These are phyloP conservation scores for Leccinum griseonigrum DNA, from an alignment of 1,284 basidiomycete genomes.

Conservation along the genomic window DNA sequence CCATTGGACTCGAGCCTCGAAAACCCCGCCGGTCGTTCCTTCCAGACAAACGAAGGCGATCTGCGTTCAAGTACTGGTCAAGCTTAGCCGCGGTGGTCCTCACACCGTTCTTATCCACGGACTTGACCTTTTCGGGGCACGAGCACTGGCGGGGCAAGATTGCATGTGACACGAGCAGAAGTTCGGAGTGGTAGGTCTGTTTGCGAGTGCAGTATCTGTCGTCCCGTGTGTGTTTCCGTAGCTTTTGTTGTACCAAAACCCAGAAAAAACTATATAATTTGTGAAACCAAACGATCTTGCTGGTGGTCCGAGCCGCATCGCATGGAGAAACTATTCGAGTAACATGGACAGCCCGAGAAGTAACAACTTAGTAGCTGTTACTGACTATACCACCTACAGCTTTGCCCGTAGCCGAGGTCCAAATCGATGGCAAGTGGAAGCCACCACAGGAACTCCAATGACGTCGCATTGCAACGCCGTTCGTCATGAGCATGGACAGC, in stretches of 20 bases:
- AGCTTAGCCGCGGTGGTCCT: conserved; percentile 1
- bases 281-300: no score
- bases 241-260: conserved; percentile 15
- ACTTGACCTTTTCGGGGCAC: not conserved
- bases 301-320: no score
- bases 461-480: no score
- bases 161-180: conserved; percentile 13
- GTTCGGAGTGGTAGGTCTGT: conserved; percentile 12
- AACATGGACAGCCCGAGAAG: no score
- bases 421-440: no score
- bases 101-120: not conserved
- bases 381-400: no score
- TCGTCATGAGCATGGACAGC: no score
- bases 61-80: not conserved
- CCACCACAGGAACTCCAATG: no score
- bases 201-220: conserved; percentile 7
- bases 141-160: not conserved
- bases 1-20: conserved; percentile 1
- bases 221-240: conserved; percentile 8
- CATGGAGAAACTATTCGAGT: no score
- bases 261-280: conserved; percentile 15
- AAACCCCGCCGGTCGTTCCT: not conserved
- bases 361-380: no score
- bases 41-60: not conserved
- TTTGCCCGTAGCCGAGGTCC: no score